Evolutionary conservation across 176 grass and related monocot species (phyloP).

Genomic region (Aegilops speltoides): DNA sequence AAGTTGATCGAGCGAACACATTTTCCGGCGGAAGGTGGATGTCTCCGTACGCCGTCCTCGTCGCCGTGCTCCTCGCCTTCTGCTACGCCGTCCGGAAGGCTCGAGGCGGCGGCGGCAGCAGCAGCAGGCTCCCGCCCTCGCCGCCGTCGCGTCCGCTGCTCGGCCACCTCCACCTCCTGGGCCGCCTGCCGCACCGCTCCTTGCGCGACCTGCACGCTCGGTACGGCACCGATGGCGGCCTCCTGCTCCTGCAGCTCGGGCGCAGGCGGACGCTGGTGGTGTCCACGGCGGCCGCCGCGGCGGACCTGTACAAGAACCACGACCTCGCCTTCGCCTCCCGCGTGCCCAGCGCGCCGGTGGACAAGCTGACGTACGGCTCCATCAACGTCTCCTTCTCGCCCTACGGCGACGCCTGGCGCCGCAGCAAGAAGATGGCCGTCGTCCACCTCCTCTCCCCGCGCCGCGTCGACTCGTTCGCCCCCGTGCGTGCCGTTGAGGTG

Average conservation of each 20-base stretch:
- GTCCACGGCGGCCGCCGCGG: conserved; percentile 45
- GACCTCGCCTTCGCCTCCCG: conserved; percentile 70
- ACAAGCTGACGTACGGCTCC: conserved; percentile 31
- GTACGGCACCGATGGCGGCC: conserved; percentile 31
- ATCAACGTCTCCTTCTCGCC: conserved; percentile 52
- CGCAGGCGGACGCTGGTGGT: conserved; percentile 46
- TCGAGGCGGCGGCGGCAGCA: not conserved
- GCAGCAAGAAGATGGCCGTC: conserved; percentile 48
- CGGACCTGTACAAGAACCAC: conserved; percentile 53
- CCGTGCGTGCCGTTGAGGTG: conserved; percentile 39
- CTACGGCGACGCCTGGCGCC: conserved; percentile 60
- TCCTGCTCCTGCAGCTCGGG: conserved; percentile 54
- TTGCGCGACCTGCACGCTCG: conserved; percentile 29
- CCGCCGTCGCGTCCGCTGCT: conserved; percentile 53
- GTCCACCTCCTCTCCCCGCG: conserved; percentile 61
- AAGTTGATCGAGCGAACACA: too few relatives aligned
- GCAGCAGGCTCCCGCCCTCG: conserved; percentile 54
- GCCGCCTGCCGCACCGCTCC: conserved; percentile 49
- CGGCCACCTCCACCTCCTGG: conserved; percentile 57
- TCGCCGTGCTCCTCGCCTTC: conserved; percentile 15
- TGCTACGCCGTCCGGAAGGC: not conserved
- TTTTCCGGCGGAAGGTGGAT: not conserved
- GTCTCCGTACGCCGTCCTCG: conserved; percentile 16
- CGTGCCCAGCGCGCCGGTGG: conserved; percentile 20
- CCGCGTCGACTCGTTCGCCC: conserved; percentile 41